Evolutionary conservation across 805 yeast species (phyloP).

Genomic region (Teunomyces atbi): DNA sequence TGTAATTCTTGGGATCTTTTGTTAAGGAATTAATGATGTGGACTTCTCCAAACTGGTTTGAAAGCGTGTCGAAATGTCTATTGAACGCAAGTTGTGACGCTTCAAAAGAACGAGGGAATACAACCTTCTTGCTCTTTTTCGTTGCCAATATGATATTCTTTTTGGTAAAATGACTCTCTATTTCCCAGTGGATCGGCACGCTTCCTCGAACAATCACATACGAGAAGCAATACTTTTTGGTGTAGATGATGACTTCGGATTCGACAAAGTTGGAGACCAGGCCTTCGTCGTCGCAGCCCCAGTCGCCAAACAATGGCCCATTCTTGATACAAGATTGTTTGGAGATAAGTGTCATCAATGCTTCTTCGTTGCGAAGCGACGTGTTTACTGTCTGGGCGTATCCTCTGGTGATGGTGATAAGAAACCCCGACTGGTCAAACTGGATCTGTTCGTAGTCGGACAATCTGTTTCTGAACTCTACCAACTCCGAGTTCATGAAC

Average conservation of each 20-base stretch:
- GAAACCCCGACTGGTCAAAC: constrained; percentile 48
- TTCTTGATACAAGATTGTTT: constrained; percentile 49
- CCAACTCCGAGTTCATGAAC: constrained; percentile 44
- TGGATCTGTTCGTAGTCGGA: constrained; percentile 35
- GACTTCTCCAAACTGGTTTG: constrained; percentile 49
- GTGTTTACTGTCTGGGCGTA: constrained; percentile 47
- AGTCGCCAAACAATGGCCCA: constrained; percentile 54
- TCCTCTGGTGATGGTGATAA: constrained; percentile 50
- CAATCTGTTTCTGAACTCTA: constrained; percentile 46
- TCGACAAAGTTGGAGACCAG: constrained; percentile 52
- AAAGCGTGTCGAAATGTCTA: constrained; percentile 48
- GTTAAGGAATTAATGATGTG: constrained; percentile 51
- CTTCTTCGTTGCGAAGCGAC: constrained; percentile 30
- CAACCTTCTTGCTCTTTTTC: constrained; percentile 38
- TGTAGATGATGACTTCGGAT: constrained; percentile 48
- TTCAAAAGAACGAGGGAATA: constrained; percentile 51
- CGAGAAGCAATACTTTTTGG: constrained; percentile 40
- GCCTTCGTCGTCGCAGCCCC: constrained; percentile 59
- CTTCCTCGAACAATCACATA: constrained; percentile 51
- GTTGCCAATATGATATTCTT: constrained; percentile 25
- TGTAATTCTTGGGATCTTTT: constrained; percentile 37
- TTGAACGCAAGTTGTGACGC: constrained; percentile 53
- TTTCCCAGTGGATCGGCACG: constrained; percentile 55
- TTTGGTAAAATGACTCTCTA: constrained; percentile 42
- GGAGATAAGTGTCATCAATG: constrained; percentile 48